Conservation (phyloP, 164 flowering plant species). For the Protea cynaroides region DNA sequence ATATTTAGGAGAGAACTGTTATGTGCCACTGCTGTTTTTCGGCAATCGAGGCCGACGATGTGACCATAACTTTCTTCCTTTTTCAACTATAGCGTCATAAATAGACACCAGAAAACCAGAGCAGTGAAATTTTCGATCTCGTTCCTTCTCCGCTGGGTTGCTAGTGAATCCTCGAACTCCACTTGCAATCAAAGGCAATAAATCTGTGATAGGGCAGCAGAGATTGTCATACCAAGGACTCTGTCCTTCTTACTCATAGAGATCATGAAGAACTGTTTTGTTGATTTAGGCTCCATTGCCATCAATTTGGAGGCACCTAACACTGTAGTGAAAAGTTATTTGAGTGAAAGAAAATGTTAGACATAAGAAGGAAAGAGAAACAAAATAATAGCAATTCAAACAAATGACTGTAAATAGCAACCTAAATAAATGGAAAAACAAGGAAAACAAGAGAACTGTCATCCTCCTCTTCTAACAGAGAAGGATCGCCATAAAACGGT, state of each 20-base stretch:
- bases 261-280: conserved; percentile 78
- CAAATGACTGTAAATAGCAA: neutral
- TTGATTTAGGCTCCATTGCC: conserved; percentile 60
- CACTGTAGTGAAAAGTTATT: conserved; percentile 30
- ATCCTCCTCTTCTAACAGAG: too few relatives aligned
- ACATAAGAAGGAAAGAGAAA: neutral
- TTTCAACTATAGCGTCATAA: too few relatives aligned
- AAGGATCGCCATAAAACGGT: too few relatives aligned
- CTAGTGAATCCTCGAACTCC: conserved; percentile 98
- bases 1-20: too few relatives aligned
- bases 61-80: too few relatives aligned
- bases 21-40: too few relatives aligned
- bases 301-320: conserved; percentile 47
- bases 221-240: conserved; percentile 99
- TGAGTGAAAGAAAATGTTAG: neutral
- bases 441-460: too few relatives aligned
- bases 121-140: too few relatives aligned
- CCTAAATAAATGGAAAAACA: too few relatives aligned
- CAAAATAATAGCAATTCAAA: neutral
- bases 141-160: conserved; percentile 99
- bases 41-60: too few relatives aligned
- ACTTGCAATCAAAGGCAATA: conserved; percentile 72
- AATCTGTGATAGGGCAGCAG: conserved; percentile 96
- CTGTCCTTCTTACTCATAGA: conserved; percentile 87
- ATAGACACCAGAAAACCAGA: too few relatives aligned